phyloP scores from a whole-genome alignment of 768 basidiomycete genomes.

The Gymnopilus dilepis region DNA sequence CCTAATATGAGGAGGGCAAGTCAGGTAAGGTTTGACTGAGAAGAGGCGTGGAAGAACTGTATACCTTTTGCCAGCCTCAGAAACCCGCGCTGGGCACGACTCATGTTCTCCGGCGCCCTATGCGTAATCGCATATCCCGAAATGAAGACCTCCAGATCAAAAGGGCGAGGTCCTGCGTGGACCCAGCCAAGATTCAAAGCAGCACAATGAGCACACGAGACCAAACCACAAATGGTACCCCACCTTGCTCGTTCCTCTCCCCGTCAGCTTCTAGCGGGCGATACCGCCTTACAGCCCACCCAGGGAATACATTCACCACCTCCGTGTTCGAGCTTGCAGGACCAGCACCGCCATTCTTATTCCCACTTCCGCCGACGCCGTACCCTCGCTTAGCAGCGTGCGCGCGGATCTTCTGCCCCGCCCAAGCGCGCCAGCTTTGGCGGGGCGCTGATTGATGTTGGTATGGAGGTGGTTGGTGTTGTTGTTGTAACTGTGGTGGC shows the following conservation, averaged over 20 bases:
- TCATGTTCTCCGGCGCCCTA: conserved; percentile 61
- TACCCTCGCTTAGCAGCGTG: conserved; percentile 20
- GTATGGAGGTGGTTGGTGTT: conserved; percentile 17
- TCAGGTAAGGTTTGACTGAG: background rate
- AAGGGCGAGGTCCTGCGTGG: conserved; percentile 41
- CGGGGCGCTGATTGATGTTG: conserved; percentile 18
- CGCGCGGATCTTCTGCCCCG: conserved; percentile 57
- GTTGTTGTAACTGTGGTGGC: conserved; percentile 8
- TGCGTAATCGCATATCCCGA: conserved; percentile 78
- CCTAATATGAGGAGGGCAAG: conserved; percentile 43
- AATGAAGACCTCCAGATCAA: conserved; percentile 74
- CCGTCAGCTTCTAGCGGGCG: conserved; percentile 17
- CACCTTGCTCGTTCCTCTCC: conserved; percentile 1
- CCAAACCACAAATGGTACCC: background rate
- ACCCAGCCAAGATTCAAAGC: background rate
- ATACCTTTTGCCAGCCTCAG: conserved; percentile 78
- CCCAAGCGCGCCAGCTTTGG: conserved; percentile 68
- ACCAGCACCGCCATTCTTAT: conserved; percentile 11
- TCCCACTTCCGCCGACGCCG: background rate
- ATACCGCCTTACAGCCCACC: conserved; percentile 74
- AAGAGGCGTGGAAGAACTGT: conserved; percentile 3
- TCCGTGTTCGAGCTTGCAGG: conserved; percentile 20
- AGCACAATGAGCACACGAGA: background rate
- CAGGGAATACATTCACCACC: conserved; percentile 59
- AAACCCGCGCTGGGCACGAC: conserved; percentile 79